Base-by-base conservation (phyloP, 1,284 basidiomycete species). In the Bondarzewia mesenterica region DNA sequence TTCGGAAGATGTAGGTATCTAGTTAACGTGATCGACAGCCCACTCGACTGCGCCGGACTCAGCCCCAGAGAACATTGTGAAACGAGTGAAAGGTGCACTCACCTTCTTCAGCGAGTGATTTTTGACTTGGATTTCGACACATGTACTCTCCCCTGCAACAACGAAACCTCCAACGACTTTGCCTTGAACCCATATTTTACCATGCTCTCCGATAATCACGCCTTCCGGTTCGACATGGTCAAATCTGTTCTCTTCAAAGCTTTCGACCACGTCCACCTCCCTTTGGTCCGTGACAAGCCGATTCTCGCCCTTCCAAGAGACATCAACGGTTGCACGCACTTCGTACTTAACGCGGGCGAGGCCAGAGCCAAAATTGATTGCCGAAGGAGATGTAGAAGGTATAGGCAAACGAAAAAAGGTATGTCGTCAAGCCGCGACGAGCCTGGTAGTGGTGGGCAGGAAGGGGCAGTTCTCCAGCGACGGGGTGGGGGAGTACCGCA, bases 21-120 rank as follows among this genome's bases (percentile, higher is more conserved):
- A 0, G 66, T 73, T 29, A 89, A 64, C 2, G 75, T 70, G 22
- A 88, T 54, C 0, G 74, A 73, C 43, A 89, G 62, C 7, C 80
- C 78, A 0, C 80, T 70, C 49, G 85, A 88, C 86, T 89, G 56
- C 8, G 16, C 42, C n/a, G 37, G 10, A 5, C 20, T 12, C 22
- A 2, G n/a, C 7, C 15, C 16, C 35, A 2, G 14, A 16, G 27
- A 20, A 22, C 26, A 18, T 15, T 12, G 22, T 7, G 10, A 5
- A 4, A 20, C 22, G 29, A 23, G 8, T 18, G 32, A 26, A 16
- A 23, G 22, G 37, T 14, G 26, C 20, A 56, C 64, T 18, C 35
- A 85, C 86, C 80, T 83, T 87, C 67, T 83, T 85, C 43, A 66
- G 64, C 0, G 85, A 85, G 59, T 87, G 83, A 57, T 89, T 89